Percentiles rank a stretch among this genome's conserved stretches.
Conservation (phyloP, 2,329 filamentous ascomycete genomes). For the Colletotrichum filicis region DNA sequence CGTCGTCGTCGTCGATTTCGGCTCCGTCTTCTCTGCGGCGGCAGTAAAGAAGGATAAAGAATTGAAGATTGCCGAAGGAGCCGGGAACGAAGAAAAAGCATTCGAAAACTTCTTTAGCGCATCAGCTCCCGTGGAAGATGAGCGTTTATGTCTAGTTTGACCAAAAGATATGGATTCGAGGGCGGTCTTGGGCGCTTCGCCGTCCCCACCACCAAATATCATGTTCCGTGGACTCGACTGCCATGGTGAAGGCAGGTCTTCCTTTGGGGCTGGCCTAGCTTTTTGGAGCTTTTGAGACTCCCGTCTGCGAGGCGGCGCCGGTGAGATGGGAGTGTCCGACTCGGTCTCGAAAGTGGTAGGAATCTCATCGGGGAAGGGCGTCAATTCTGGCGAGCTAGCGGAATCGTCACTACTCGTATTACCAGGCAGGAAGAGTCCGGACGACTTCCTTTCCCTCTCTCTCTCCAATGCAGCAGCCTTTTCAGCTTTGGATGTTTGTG, state of each 20-base stretch:
- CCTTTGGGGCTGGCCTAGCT: conserved; percentile 14
- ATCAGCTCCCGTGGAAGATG: conserved; percentile 67
- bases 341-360: conserved; percentile 30
- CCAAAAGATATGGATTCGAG: conserved; percentile 58
- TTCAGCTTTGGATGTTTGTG: conserved; percentile 66
- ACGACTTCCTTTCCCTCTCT: conserved; percentile 46
- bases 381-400: conserved; percentile 31
- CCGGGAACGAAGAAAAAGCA: conserved; percentile 62
- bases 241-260: conserved; percentile 49
- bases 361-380: conserved; percentile 33
- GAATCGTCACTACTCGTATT: conserved; percentile 25
- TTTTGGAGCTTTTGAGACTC: conserved; percentile 31
- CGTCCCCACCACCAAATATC: conserved; percentile 44
- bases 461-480: conserved; percentile 66
- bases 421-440: conserved; percentile 45
- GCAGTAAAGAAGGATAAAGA: conserved; percentile 35
- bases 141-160: conserved; percentile 58
- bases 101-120: conserved; percentile 67
- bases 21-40: conserved; percentile 28
- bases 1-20: background rate
- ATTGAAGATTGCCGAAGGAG: conserved; percentile 33
- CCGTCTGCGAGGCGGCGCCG: conserved; percentile 16
- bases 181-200: conserved; percentile 44
- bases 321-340: conserved; percentile 18
- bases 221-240: conserved; percentile 53